phyloP scores from a whole-genome alignment of 1,139 yeast genomes.

The Protomyces pachydermus region DNA sequence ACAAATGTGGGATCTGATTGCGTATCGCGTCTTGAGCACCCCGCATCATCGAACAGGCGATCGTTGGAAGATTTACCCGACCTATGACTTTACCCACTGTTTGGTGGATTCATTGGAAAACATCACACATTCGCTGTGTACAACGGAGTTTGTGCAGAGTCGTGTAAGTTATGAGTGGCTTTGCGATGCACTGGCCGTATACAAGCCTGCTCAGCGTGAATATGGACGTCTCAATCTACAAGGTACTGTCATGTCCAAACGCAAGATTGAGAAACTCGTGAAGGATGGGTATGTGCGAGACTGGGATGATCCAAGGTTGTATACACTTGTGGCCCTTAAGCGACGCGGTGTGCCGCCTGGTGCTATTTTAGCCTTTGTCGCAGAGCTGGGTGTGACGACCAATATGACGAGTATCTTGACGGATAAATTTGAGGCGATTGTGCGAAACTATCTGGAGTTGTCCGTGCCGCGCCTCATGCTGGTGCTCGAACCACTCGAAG shows the following conservation, averaged over 20 bases:
- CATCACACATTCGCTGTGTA: conserved; percentile 48
- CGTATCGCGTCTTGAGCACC: conserved; percentile 91
- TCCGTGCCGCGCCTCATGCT: conserved; percentile 94
- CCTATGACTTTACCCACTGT: conserved; percentile 98
- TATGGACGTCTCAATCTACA: conserved; percentile 93
- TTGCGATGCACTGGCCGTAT: conserved; percentile 90
- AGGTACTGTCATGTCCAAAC: conserved; percentile 89
- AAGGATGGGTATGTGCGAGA: conserved; percentile 77
- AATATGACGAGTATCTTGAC: conserved; percentile 86
- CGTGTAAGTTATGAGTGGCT: conserved; percentile 98
- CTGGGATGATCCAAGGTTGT: conserved; percentile 98
- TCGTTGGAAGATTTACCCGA: conserved; percentile 97
- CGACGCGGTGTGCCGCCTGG: conserved; percentile 99
- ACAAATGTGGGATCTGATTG: conserved; percentile 99
- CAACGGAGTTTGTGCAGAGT: conserved; percentile 59
- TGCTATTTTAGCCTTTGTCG: conserved; percentile 85
- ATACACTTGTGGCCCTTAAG: conserved; percentile 86
- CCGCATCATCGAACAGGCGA: conserved; percentile 94
- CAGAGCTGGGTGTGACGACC: conserved; percentile 95
- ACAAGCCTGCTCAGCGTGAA: conserved; percentile 97
- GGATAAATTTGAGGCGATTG: conserved; percentile 80
- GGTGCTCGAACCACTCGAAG: conserved; percentile 78
- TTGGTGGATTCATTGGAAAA: conserved; percentile 95
- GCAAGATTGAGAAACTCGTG: conserved; percentile 91
- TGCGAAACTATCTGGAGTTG: conserved; percentile 80